Evolutionary conservation across 2,329 filamentous ascomycete species (phyloP), one percentile per base, ranked within the genome.

Genomic region (Cryphonectria carpinicola): DNA sequence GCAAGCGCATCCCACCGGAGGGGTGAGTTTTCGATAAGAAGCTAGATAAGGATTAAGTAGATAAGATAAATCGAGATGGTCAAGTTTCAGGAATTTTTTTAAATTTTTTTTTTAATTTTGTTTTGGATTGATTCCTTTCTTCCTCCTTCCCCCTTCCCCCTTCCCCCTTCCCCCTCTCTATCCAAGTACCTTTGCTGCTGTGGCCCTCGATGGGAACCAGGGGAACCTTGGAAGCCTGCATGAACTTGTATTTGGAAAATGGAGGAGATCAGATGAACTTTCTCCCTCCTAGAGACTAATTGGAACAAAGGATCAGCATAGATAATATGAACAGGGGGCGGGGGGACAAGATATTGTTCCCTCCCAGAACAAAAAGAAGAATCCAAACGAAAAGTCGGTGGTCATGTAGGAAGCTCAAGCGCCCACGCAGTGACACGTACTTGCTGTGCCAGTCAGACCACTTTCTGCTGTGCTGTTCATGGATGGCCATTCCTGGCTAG

Each of bases 391-490:
- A 60, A 60, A 56, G n/a, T 56, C 28, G 14, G 52, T 13, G 14
- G 52, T 13, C 52, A 56, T 14, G 52, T 3, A 28, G 52, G 52
- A 28, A 28, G 52, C 52, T 32, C 28, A 32, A 19, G 54, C 25
- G 54, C 25, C 28, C 28, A 8, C 54, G 14, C 8, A 22, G 35
- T 25, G 58, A 39, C 58, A 39, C 58, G 58, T 61, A 4, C 58
- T 39, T 61, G 19, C 58, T 37, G 58, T 19, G 7, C 19, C 46
- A 10, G 22, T 37, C 35, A 61, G 58, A 7, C 58, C 58, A 61
- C 35, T 39, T 61, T 61, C 58, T 61, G 58, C 19, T 39, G 58
- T 39, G 58, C 35, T 61, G 58, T 61, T 61, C 25, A 32, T n/a
- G 58, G 54, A 32, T 39, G 58, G 54, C 54, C 54, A 8, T 19